Percentiles rank a stretch among this genome's conserved stretches.
Evolutionary conservation across 768 basidiomycete species (phyloP).

Genomic region (Xanthoconium stramineum): DNA sequence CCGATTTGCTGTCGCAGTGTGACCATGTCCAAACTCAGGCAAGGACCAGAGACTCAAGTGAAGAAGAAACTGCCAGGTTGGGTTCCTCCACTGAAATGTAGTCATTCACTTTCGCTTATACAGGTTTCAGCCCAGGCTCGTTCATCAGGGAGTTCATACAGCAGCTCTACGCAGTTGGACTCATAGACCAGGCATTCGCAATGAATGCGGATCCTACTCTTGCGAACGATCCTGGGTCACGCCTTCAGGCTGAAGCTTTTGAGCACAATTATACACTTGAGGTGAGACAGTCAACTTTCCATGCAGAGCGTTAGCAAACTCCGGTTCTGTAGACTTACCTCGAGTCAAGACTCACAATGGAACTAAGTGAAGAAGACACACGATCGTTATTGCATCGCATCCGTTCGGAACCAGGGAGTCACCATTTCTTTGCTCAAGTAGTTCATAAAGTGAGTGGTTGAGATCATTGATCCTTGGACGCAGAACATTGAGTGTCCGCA

Average conservation of each 20-base stretch:
- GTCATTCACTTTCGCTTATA: constrained; percentile 13
- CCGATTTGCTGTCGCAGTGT: constrained; percentile 55
- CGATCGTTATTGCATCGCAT: constrained; percentile 37
- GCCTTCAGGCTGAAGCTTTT: constrained; percentile 55
- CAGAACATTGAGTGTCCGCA: constrained; percentile 27
- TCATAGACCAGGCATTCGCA: constrained; percentile 55
- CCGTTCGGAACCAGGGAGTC: constrained; percentile 54
- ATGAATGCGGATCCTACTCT: constrained; percentile 50
- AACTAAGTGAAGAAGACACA: constrained; percentile 41
- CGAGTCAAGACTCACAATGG: constrained; percentile 54
- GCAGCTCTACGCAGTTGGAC: constrained; percentile 48
- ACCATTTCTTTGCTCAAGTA: constrained; percentile 54
- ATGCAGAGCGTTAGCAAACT: constrained; percentile 1
- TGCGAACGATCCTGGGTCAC: constrained; percentile 44
- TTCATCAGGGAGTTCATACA: constrained; percentile 39
- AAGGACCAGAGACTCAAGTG: constrained; percentile 14
- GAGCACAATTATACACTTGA: constrained; percentile 59
- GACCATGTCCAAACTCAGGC: constrained; percentile 43
- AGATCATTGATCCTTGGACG: neutral
- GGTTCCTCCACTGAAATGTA: neutral
- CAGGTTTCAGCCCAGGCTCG: constrained; percentile 17
- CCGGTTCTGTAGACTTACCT: constrained; percentile 38
- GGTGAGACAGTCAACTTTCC: constrained; percentile 33
- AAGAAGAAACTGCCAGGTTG: constrained; percentile 25
- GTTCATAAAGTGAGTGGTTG: constrained; percentile 50